These are phyloP conservation scores for Dothistroma septosporum DNA, from an alignment of 2,329 filamentous ascomycete genomes.

Conservation along the genomic window DNA sequence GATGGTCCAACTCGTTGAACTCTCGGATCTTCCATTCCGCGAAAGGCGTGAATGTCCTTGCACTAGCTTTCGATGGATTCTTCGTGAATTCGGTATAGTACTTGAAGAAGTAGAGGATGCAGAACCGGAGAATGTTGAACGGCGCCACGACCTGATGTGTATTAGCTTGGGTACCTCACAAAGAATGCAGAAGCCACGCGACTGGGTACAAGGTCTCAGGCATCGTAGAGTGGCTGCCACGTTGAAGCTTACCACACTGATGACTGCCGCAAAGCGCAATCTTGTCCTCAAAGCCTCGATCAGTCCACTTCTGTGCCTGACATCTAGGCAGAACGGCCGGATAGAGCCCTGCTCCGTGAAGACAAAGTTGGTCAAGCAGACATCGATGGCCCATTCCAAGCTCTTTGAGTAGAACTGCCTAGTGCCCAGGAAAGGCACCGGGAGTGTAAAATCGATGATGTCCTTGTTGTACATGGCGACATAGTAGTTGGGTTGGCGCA, in stretches of 20 bases:
- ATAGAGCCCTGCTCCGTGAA: conserved; percentile 89
- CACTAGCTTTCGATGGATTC: conserved; percentile 81
- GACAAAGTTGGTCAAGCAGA: conserved; percentile 87
- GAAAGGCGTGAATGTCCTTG: conserved; percentile 84
- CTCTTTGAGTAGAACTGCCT: conserved; percentile 84
- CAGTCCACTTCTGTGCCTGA: conserved; percentile 71
- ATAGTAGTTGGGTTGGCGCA: conserved; percentile 95
- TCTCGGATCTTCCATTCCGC: conserved; percentile 98
- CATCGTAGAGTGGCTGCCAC: no score
- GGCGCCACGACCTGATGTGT: conserved; percentile 57
- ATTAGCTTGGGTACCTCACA: no score
- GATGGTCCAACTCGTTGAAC: conserved; percentile 92
- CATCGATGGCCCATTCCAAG: conserved; percentile 85
- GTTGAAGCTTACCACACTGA: conserved; percentile 63
- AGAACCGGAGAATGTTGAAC: conserved; percentile 78
- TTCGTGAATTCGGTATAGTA: conserved; percentile 98
- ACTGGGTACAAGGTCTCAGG: no score
- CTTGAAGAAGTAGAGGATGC: conserved; percentile 87
- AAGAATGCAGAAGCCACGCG: no score
- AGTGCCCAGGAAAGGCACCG: conserved; percentile 74
- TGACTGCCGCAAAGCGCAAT: conserved; percentile 75
- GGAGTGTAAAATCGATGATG: conserved; percentile 78
- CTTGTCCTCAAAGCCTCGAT: conserved; percentile 73
- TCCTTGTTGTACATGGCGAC: conserved; percentile 98
- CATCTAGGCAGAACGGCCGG: conserved; percentile 77